Evolutionary conservation across 1,284 basidiomycete species (phyloP), one percentile per base, ranked within the genome.

Genomic region (Boletellus deceptivus): DNA sequence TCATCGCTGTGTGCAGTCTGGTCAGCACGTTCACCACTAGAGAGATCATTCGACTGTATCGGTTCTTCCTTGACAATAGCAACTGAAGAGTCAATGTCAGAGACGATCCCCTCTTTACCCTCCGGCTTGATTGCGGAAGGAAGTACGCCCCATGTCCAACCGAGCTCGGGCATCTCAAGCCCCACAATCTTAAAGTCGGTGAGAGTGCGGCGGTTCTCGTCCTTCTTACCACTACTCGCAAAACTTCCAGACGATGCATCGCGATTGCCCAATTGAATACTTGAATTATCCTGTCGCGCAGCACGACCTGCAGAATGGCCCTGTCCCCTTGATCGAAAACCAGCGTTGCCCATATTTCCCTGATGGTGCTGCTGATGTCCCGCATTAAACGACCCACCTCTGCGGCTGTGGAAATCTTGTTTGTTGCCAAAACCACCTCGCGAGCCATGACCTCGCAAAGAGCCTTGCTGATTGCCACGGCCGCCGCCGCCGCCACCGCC

Each of bases 131-230:
- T 53, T 43, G 72, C 55, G 38, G 67, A 65, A 17, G 77, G 63
- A 47, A 80, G 61, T 48, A 70, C 58, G 55, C 88, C 87, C 89
- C 89, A 91, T 44, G 74, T 75, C 89, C 89, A 91, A 61, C 70
- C 72, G 52, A 91, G 71, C 57, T 84, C 83, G 60, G 73, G 76
- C 60, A 96, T 86, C 67, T 91, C 84, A 61, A 97, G 78, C 22
- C 89, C 93, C 60, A 94, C 78, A 65, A 98, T 93, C 72, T 95
- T 91, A 81, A 97, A 98, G 74, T 97, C 94, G 42, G 93, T 96
- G 64, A 97, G 82, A 33, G 93, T 95, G 54, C 91, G 83, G 61
- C 85, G 74, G 70, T 89, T 81, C 73, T 89, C 81, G 70, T 92
- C 84, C 69, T 85, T 86, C 79, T 88, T 89, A 77, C 83, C 79